Evolutionary conservation across 148 eudicot species (phyloP).

Genomic region (Salicornia ramosissima): DNA sequence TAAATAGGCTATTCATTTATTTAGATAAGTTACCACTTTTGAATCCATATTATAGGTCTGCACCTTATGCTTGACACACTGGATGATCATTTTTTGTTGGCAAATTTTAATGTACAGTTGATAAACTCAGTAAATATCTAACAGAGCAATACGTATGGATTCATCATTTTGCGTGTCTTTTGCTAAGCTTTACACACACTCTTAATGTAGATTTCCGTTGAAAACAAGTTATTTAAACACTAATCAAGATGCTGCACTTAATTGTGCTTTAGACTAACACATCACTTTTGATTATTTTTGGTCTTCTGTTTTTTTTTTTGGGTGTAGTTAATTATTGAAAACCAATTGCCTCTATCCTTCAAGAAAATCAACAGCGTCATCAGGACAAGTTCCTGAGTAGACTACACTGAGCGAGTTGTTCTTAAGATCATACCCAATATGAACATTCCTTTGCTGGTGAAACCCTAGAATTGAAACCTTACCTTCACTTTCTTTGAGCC

Average conservation of each 20-base stretch:
- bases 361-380: constrained; percentile 27
- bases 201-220: neutral
- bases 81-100: constrained; percentile 7
- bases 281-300: neutral
- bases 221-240: neutral
- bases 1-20: constrained; percentile 58
- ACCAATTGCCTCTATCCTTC: neutral
- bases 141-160: neutral
- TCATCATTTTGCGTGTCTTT: neutral
- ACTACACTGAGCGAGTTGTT: constrained; percentile 25
- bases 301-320: neutral
- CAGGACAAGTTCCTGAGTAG: constrained; percentile 30
- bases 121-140: constrained; percentile 1
- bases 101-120: constrained; percentile 21
- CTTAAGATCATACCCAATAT: constrained; percentile 27
- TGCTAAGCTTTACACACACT: neutral
- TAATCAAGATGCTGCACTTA: neutral
- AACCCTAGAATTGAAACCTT: constrained; percentile 24
- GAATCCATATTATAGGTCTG: constrained; percentile 41
- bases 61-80: constrained; percentile 34
- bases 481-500: constrained; percentile 18
- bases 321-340: neutral
- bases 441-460: constrained; percentile 33
- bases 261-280: neutral
- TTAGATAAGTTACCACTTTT: constrained; percentile 61